Base-by-base conservation (phyloP, 2,329 filamentous ascomycete species). In the Fusarium denticulatum region DNA sequence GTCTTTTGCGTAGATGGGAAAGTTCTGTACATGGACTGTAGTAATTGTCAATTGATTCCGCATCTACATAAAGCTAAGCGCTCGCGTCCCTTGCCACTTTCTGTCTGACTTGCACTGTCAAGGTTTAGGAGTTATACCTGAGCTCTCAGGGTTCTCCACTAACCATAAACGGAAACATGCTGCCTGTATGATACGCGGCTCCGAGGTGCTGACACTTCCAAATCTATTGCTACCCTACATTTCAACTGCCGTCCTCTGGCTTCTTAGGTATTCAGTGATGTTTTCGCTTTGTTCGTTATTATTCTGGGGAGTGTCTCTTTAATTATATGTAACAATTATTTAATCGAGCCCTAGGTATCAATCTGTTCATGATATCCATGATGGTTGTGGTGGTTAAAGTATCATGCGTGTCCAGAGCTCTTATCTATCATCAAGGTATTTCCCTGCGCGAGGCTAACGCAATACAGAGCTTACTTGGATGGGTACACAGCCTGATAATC, bases 11-110 rank as follows among this genome's bases (percentile, higher is more conserved):
- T 84, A 85, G 82, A 84, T 83, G 81, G 79, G 77, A 83, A 66
- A 80, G 80, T 79, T 83, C 79, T 84, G 81, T 84, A 84, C 79
- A 84, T 85, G 80, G 74, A 79, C 73, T 74, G 64, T 79, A 81
- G 79, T 81, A 79, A 78, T 80, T 78, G 76, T 77, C 73, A 79
- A 79, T 73, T 75, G 76, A 73, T 78, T 78, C 78, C 71, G 67
- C 76, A 75, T 79, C 68, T 78, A 64, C 67, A 56, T 53, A 42
- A 37, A 50, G 11, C 36, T 16, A 20, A 36, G 11, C 14, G 9
- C 20, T 20, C 13, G 12, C 24, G 16, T 24, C 13, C n/a, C 6
- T 5, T 43, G 24, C 37, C 14, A 14, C 22, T 20, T 7, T 30
- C 22, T 56, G 20, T 8, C 10, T 43, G 26, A 47, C 26, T 30